Evolutionary conservation across 164 flowering plant genomes (phyloP).

Genomic region (Dillenia suffruticosa): DNA sequence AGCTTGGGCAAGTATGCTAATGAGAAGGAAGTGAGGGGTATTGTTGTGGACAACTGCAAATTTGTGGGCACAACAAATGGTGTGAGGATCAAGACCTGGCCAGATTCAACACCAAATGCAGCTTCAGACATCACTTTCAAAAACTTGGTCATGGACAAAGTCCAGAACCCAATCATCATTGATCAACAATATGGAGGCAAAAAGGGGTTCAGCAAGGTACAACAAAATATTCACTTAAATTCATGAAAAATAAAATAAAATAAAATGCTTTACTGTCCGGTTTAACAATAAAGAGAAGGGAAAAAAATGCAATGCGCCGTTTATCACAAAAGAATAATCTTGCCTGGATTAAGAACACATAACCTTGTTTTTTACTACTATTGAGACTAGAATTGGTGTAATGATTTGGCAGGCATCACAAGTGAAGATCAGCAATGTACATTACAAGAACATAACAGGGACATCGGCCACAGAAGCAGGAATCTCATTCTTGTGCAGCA

Average conservation of each 20-base stretch:
- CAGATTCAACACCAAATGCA: conserved; percentile 13
- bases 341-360: neutral
- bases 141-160: conserved; percentile 37
- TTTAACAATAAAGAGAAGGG: too few relatives aligned
- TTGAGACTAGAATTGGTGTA: neutral
- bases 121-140: conserved; percentile 37
- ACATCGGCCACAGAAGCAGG: conserved; percentile 28
- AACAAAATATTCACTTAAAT: neutral
- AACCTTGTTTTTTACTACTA: neutral
- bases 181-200: conserved; percentile 48
- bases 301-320: too few relatives aligned
- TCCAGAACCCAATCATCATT: conserved; percentile 57
- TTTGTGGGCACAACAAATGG: conserved; percentile 48
- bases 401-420: conserved; percentile 21
- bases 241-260: too few relatives aligned
- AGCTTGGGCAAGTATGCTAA: conserved; percentile 52
- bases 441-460: conserved; percentile 49
- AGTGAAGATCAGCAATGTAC: conserved; percentile 39
- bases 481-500: conserved; percentile 41
- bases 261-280: too few relatives aligned
- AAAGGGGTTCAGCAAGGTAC: neutral
- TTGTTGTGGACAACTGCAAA: conserved; percentile 38
- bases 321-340: too few relatives aligned
- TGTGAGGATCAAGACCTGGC: conserved; percentile 52
- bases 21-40: conserved; percentile 39